Evolutionary conservation across 1,284 basidiomycete species (phyloP).

Genomic region (Papiliotrema nemorosa): DNA sequence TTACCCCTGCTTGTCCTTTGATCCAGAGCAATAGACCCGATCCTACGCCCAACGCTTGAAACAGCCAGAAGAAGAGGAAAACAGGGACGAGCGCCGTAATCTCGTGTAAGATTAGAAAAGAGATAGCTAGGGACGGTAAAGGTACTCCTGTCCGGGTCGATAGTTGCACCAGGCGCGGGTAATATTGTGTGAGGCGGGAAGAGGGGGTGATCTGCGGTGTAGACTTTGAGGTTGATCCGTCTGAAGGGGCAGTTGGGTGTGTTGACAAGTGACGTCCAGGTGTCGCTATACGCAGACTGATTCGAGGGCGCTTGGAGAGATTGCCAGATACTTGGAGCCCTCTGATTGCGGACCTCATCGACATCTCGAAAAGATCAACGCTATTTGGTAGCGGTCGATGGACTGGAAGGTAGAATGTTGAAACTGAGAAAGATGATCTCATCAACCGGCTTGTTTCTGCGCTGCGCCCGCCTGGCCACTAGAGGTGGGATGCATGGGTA

Average conservation of each 20-base stretch:
- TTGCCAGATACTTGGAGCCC: too few relatives aligned
- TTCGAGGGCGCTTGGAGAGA: too few relatives aligned
- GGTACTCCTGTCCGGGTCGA: slow-evolving; percentile 51
- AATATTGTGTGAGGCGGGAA: not conserved
- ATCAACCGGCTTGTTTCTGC: too few relatives aligned
- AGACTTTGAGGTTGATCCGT: not conserved
- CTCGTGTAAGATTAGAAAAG: slow-evolving; percentile 83
- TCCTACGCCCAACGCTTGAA: slow-evolving; percentile 68
- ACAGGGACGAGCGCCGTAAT: slow-evolving; percentile 77
- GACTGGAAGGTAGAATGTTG: too few relatives aligned
- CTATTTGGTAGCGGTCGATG: too few relatives aligned
- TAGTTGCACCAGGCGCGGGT: slow-evolving; percentile 25
- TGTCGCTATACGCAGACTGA: too few relatives aligned
- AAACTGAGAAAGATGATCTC: too few relatives aligned
- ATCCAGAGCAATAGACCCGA: slow-evolving; percentile 58
- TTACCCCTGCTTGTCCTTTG: slow-evolving; percentile 8
- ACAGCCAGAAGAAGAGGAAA: slow-evolving; percentile 67
- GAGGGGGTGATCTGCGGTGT: not conserved
- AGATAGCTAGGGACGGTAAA: slow-evolving; percentile 68
- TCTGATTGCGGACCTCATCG: too few relatives aligned
- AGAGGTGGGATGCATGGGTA: too few relatives aligned
- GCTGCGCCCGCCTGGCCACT: too few relatives aligned
- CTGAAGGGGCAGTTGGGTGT: not conserved
- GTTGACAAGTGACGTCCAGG: too few relatives aligned
- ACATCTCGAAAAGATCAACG: too few relatives aligned